Evolutionary conservation across 2,329 filamentous ascomycete species (phyloP).

Genomic region (Aspergillus candidus): DNA sequence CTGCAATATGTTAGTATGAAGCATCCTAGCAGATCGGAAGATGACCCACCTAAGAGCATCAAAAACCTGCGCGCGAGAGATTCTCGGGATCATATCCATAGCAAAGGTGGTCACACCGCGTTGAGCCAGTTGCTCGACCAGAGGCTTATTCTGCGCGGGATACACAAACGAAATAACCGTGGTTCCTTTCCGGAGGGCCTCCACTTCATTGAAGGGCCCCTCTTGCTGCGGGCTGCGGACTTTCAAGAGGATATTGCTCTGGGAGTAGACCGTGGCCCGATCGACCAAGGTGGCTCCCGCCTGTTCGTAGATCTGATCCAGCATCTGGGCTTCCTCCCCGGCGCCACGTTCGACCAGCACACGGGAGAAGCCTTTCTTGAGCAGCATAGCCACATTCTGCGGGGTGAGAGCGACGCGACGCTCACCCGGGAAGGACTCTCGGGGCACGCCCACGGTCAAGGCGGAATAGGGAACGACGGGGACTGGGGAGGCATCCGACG

Average conservation of each 20-base stretch:
- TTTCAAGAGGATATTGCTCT: constrained; percentile 75
- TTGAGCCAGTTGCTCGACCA: constrained; percentile 66
- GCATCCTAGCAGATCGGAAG: background rate
- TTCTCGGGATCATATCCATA: constrained; percentile 89
- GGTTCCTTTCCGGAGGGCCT: constrained; percentile 60
- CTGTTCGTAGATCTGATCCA: constrained; percentile 67
- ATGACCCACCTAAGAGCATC: constrained; percentile 59
- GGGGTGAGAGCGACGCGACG: constrained; percentile 79
- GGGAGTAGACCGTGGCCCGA: constrained; percentile 61
- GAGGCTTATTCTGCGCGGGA: constrained; percentile 68
- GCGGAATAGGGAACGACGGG: constrained; percentile 56
- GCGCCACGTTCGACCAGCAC: constrained; percentile 76
- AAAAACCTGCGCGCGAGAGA: constrained; percentile 81
- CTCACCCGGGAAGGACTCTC: constrained; percentile 72
- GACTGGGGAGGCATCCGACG: constrained; percentile 17
- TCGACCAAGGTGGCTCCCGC: constrained; percentile 75
- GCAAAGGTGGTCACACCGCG: constrained; percentile 72
- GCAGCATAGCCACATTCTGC: constrained; percentile 70
- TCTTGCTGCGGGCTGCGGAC: constrained; percentile 66
- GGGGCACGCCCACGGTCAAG: constrained; percentile 71
- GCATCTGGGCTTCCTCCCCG: constrained; percentile 70
- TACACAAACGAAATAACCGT: constrained; percentile 80
- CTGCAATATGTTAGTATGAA: constrained; percentile 37
- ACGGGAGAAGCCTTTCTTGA: constrained; percentile 77
- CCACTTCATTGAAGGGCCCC: constrained; percentile 57